A percentile compares a stretch with the other conserved stretches of the same genome.
Conservation (phyloP, 192 early-diverging fungal genomes). For the Powellomyces hirtus region DNA sequence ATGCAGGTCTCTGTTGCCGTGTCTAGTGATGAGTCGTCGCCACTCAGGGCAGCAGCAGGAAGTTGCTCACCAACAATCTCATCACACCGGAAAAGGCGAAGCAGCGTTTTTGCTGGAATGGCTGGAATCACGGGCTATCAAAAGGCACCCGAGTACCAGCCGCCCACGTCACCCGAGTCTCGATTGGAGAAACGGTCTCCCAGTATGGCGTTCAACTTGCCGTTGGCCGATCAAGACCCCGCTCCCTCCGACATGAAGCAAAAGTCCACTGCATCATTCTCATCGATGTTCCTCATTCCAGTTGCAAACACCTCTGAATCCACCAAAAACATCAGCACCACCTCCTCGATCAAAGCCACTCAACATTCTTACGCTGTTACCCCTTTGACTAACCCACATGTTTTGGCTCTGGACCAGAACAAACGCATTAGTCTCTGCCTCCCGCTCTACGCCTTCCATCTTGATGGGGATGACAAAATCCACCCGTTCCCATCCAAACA, state of each 20-base stretch:
- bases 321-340: no score
- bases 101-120: neutral
- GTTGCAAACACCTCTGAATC: neutral
- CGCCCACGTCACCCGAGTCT: neutral
- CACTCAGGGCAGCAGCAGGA: no score
- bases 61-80: no score
- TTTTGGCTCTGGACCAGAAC: neutral
- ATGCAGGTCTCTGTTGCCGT: neutral
- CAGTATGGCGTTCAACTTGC: neutral
- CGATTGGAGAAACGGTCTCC: no score
- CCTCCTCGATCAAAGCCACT: no score
- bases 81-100: neutral
- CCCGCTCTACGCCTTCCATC: conserved; percentile 39
- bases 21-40: no score
- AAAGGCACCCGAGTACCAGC: neutral
- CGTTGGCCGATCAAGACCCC: neutral
- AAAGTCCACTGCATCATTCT: no score
- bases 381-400: neutral
- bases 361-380: neutral
- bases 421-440: conserved; percentile 30
- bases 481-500: no score
- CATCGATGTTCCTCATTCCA: neutral
- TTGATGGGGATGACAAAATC: conserved; percentile 10
- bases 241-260: neutral
- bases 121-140: conserved; percentile 15